Evolutionary conservation across 2,329 filamentous ascomycete species (phyloP), one percentile per base, ranked within the genome.

Genomic region (Stagonosporopsis chrysanthemi): DNA sequence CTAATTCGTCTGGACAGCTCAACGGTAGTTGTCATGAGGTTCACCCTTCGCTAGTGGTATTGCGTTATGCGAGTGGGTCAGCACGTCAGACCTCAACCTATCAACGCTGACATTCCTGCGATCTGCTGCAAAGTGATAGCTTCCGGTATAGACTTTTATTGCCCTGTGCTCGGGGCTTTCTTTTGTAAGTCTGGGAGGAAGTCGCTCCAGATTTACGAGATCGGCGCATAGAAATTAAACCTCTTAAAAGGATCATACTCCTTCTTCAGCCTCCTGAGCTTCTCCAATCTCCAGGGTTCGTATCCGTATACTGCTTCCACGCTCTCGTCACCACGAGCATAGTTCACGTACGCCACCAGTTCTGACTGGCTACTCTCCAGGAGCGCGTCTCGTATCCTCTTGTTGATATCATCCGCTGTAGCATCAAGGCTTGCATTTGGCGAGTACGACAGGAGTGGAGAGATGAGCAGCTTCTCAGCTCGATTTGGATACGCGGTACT

Each of bases 281-380:
- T 73, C 58, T 71, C 59, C 45, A 77, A 28, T 28, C 73, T 60
- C 74, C 73, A 75, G 7, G 57, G 9, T 36, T 77, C 73, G 50
- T 69, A 67, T 11, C 74, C 75, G 54, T 77, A 78, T 14, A 74
- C 15, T 0, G 58, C 63, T 54, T 74, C 64, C 3, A 69, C 49
- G 22, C 62, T 62, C 36, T 75, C 72, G n/a, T 70, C 67, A 1
- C 68, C 69, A 17, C 57, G 59, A 2, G 68, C 68, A 52, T 76
- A 77, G 48, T 77, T 76, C 6, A 75, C 64, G 53, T 77, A 77
- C 4, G 68, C 15, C 29, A 47, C 28, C 15, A 47, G n/a, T 15
- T 14, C 14, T 2, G 42, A 28, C 6, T 15, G 9, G 19, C 39
- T 46, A 5, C 38, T 29, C 4, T 23, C 23, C 1, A 56, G 1